phyloP scores from a whole-genome alignment of 1,284 basidiomycete species.

The Ganoderma boninense region DNA sequence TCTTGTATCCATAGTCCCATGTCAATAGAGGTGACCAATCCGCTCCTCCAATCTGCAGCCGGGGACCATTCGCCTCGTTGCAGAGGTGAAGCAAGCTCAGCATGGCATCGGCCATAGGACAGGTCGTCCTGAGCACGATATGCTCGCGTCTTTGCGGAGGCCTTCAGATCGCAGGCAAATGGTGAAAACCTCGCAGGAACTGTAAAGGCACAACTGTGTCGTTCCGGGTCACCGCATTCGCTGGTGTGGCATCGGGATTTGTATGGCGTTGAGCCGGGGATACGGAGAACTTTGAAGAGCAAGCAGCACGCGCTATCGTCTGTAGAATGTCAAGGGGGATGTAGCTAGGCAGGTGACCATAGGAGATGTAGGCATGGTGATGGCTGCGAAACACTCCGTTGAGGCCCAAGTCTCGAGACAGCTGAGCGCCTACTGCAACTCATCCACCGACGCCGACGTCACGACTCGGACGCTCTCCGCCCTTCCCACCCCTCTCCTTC shows the following conservation, averaged over 20 bases:
- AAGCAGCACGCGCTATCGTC: not conserved
- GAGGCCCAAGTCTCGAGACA: not conserved
- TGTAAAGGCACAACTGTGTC: too few species aligned
- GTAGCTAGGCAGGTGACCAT: not conserved
- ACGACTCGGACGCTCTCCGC: not conserved
- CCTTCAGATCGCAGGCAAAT: not conserved
- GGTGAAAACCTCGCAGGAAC: not conserved
- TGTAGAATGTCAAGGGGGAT: not conserved
- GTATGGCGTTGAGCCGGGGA: not conserved
- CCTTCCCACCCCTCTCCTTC: not conserved
- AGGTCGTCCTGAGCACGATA: not conserved
- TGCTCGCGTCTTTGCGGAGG: not conserved
- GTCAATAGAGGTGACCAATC: slow-evolving; percentile 22
- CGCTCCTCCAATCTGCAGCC: not conserved
- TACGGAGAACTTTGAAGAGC: not conserved
- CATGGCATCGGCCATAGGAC: too few species aligned
- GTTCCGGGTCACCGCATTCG: too few species aligned
- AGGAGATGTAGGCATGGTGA: slow-evolving; percentile 3
- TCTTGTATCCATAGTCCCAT: slow-evolving; percentile 32
- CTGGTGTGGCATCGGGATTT: not conserved
- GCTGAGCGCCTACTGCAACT: not conserved
- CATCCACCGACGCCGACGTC: not conserved
- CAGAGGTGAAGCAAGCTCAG: not conserved
- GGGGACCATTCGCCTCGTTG: not conserved
- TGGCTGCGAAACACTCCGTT: too few species aligned